phyloP scores from a whole-genome alignment of 2,329 filamentous ascomycete species.

The Hirsutella minnesotensis region DNA sequence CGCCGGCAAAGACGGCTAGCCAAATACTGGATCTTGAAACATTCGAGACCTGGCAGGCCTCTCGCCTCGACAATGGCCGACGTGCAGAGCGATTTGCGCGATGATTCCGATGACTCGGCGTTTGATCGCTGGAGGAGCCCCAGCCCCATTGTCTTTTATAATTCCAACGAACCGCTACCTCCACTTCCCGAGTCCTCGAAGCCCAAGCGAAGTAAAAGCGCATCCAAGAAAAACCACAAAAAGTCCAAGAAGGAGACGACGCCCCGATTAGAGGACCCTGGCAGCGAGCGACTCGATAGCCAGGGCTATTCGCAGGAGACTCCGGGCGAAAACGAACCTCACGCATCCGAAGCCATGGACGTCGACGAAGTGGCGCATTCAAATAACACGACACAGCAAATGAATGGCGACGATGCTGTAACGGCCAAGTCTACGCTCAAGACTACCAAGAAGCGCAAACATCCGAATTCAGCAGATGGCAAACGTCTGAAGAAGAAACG shows the following conservation, averaged over 20 bases:
- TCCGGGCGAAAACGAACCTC: background rate
- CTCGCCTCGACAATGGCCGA: too few species aligned
- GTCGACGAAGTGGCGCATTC: background rate
- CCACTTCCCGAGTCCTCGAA: slow-evolving; percentile 8
- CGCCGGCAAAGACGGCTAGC: too few species aligned
- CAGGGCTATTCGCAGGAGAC: too few species aligned
- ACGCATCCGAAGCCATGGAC: background rate
- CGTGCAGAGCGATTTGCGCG: too few species aligned
- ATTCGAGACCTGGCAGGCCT: too few species aligned
- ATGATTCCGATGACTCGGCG: too few species aligned
- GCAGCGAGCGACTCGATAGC: too few species aligned
- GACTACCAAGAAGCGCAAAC: slow-evolving; percentile 21
- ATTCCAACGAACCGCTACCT: too few species aligned
- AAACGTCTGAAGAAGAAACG: slow-evolving; percentile 22
- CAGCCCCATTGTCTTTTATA: too few species aligned
- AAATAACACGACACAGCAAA: slow-evolving; percentile 4
- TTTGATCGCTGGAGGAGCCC: too few species aligned
- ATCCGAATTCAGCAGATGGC: slow-evolving; percentile 15
- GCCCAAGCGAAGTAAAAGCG: slow-evolving; percentile 19
- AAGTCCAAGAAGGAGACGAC: slow-evolving; percentile 13
- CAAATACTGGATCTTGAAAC: too few species aligned
- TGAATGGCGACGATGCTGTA: slow-evolving; percentile 7
- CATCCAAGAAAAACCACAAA: slow-evolving; percentile 11
- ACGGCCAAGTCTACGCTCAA: slow-evolving; percentile 9
- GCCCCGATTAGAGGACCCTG: background rate